Evolutionary conservation across 2,329 filamentous ascomycete genomes (phyloP), one percentile per base, ranked within the genome.

Genomic region (Aspergillus sclerotialis): DNA sequence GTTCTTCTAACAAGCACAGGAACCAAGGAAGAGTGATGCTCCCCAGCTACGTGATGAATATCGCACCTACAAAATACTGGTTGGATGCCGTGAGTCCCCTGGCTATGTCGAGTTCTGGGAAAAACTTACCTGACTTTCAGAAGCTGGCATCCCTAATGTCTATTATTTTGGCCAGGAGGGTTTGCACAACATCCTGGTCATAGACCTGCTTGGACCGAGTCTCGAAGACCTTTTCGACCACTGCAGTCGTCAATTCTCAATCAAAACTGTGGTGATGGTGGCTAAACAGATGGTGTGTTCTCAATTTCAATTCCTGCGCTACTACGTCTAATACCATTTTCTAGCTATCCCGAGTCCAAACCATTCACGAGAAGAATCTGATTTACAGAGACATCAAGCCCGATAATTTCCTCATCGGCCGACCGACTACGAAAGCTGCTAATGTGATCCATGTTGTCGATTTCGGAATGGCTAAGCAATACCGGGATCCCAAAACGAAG

Each of bases 351-450:
- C 80, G 90, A 45, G 90, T 98, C 16, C 90, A 83, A 64, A 83
- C 79, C 7, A 96, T 98, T 49, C 90, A 98, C 72, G 92, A 96
- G 68, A 95, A 95, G 77, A 96, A 96, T 65, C 75, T 96, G 43
- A 96, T 98, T 63, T 96, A 98, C 68, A 83, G 92, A 50, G 92
- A 98, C 60, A 96, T 98, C 73, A 98, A 98, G 66, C 92, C 92
- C 37, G 92, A 98, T 71, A 98, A 98, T 72, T 96, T 98, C 69
- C 76, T 98, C 44, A 95, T 96, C 53, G 92, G 92, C 35, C 81
- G 90, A 31, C 88, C 88, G 0, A 82, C 81, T 52, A 89, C 88
- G 41, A 96, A 96, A 69, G 77, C 85, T n/a, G 85, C 89, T 55
- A 96, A 95, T 61, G 88, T 96, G 37, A 95, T 98, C 48, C 90